Base-by-base conservation (phyloP, 78 protist genomes). In the Bigelowiella natans region DNA sequence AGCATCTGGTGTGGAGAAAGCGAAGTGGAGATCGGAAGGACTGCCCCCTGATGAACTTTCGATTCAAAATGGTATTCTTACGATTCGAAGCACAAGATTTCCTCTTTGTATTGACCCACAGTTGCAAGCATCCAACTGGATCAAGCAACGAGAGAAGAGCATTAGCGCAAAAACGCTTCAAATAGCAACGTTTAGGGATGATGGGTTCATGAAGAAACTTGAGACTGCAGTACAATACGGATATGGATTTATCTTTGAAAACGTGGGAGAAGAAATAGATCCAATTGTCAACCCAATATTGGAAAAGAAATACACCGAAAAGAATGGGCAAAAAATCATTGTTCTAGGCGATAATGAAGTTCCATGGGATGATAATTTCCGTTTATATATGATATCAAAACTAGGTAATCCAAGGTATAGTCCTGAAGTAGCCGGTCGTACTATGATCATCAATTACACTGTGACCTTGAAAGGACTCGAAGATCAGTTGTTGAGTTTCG, bases 71-170 rank as follows among this genome's bases (percentile, higher is more conserved):
- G 93, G 90, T 34, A 95, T 95, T 88, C 3, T 93, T 31, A n/a
- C 73, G 29, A 91, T 31, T 37, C 93, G 97, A 38, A 51, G 83
- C 89, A 36, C 39, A 0, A 95, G 97, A 36, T 95, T 95, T 95
- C 98, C 98, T 3, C 93, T 96, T 36, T 85, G 95, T 37, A 94
- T 96, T 73, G 98, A 96, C 89, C 98, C 98, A 37, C 97, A 96
- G 92, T 36, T 89, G 94, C 98, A 96, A 90, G 97, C 97, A 2
- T 92, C 94, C 36, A 37, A 2, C 1, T 97, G 97, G 97, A 95
- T 97, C 84, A 94, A 93, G 92, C 31, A 73, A 39, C 83, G 2
- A 82, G 96, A 95, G 83, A 51, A 51, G 73, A 26, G 34, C 18
- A 51, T 51, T 51, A 18, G 18, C 18, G 34, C 73, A 26, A 51